Conservation (phyloP, 257 asterid species). For the Solanum medicagineum region DNA sequence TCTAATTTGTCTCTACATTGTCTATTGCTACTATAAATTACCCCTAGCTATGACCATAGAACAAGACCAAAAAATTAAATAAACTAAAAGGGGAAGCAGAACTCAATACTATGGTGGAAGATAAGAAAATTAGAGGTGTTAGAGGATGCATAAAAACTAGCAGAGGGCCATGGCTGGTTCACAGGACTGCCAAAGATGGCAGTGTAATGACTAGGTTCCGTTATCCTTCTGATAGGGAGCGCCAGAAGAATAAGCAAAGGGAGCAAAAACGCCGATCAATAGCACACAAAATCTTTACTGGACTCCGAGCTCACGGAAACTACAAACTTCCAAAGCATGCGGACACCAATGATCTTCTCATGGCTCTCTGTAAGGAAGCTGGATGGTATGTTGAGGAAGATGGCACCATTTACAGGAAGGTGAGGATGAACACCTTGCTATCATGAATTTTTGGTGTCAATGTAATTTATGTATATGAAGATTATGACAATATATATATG, state of each 20-base stretch:
- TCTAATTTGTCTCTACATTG: neutral
- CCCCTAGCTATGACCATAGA: neutral
- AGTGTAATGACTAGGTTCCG: slow-evolving; percentile 33
- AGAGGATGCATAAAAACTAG: slow-evolving; percentile 60
- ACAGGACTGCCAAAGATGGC: slow-evolving; percentile 40
- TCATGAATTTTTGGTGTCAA: neutral
- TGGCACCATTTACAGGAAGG: slow-evolving; percentile 44
- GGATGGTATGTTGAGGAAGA: slow-evolving; percentile 78
- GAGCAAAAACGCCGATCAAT: slow-evolving; percentile 45
- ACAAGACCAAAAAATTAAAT: neutral
- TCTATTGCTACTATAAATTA: neutral
- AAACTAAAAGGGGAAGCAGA: neutral
- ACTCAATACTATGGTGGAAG: slow-evolving; percentile 1
- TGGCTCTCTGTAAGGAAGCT: slow-evolving; percentile 65
- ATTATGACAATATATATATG: too few relatives aligned
- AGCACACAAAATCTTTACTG: slow-evolving; percentile 49
- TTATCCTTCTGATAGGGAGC: slow-evolving; percentile 51
- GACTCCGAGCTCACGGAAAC: slow-evolving; percentile 54
- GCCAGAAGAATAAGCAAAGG: slow-evolving; percentile 50
- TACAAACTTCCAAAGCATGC: slow-evolving; percentile 53
- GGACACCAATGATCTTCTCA: slow-evolving; percentile 62
- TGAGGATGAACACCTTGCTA: neutral
- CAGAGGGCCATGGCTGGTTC: slow-evolving; percentile 68
- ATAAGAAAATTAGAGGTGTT: slow-evolving; percentile 2
- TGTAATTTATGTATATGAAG: neutral